phyloP scores from a whole-genome alignment of 805 yeast genomes.

The Allodekkera sacchari region DNA sequence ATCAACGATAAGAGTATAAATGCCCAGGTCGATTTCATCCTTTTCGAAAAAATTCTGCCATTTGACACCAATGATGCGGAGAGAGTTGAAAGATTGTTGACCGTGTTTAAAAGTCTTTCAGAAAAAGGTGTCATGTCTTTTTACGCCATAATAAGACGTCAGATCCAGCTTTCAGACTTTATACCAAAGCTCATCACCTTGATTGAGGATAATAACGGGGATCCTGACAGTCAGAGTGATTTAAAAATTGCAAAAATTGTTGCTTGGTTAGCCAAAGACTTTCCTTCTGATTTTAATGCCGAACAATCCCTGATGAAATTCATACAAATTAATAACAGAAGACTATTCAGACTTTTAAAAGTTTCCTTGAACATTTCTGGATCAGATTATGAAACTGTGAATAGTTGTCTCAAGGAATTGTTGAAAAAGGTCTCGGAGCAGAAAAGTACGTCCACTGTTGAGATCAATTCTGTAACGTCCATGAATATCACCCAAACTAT shows the following conservation, averaged over 20 bases:
- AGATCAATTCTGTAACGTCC: conserved; percentile 28
- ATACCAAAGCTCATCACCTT: conserved; percentile 39
- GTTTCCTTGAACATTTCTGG: conserved; percentile 42
- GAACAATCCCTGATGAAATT: conserved; percentile 44
- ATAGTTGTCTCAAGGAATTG: conserved; percentile 57
- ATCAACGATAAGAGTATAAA: conserved; percentile 66
- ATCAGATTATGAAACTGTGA: conserved; percentile 51
- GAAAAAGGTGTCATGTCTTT: conserved; percentile 57
- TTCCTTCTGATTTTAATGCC: conserved; percentile 45
- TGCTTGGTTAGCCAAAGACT: conserved; percentile 50
- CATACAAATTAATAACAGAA: conserved; percentile 45
- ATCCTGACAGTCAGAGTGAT: conserved; percentile 10
- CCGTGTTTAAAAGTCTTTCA: conserved; percentile 40
- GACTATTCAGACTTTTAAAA: conserved; percentile 49
- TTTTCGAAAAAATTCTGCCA: conserved; percentile 58
- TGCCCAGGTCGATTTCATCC: conserved; percentile 49
- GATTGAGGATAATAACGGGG: conserved; percentile 36
- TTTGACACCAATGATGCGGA: conserved; percentile 30
- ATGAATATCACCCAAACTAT: conserved; percentile 45
- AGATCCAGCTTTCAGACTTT: conserved; percentile 49
- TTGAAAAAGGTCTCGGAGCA: conserved; percentile 45
- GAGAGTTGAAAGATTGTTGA: conserved; percentile 48
- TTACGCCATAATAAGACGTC: conserved; percentile 61
- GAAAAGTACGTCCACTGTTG: conserved; percentile 32
- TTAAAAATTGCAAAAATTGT: conserved; percentile 45